Base-by-base conservation (phyloP, 2,329 filamentous ascomycete species). In the Exophiala sideris region DNA sequence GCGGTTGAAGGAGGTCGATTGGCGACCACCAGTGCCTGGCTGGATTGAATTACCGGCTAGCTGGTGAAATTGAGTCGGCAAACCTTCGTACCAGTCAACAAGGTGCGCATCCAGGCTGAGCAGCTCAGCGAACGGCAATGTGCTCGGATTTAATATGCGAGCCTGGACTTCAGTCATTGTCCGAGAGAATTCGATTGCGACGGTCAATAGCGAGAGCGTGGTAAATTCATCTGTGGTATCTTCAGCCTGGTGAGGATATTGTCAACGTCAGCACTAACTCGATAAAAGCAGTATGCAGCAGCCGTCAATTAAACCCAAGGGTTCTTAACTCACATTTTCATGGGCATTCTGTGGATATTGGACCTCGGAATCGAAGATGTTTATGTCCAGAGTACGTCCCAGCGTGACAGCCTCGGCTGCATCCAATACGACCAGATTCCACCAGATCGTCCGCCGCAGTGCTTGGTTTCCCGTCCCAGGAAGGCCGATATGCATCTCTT, bases 401-500 rank as follows among this genome's bases (percentile, higher is more conserved):
- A 54, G 41, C 1, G 52, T 54, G 12, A 50, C 52, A n/a, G 52
- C 52, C 34, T 54, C 52, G 9, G 52, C 52, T 24, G 52, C 40
- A 36, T 54, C 52, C 10, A 54, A 32, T 21, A 54, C 52, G 2
- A 54, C 52, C 14, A 54, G 52, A 49, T 54, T 54, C 52, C 52
- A 54, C 52, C 52, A 54, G 35, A 54, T 54, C 33, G 35, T 45
- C n/a, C 46, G 52, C 20, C 52, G 49, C 67, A 49, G 59, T 66
- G 48, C 65, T 59, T 48, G 63, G 53, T 12, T 41, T 57, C 57
- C 14, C 59, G 45, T 41, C 62, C 63, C 16, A 24, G 48, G 51
- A 50, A 42, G 54, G 52, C 16, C 32, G 36, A 36, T 6, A 18
- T 21, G 47, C 12, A 36, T 18, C 20, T 57, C 56, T 33, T 59